phyloP scores from a whole-genome alignment of 164 flowering plant species.

The Aristolochia californica region DNA sequence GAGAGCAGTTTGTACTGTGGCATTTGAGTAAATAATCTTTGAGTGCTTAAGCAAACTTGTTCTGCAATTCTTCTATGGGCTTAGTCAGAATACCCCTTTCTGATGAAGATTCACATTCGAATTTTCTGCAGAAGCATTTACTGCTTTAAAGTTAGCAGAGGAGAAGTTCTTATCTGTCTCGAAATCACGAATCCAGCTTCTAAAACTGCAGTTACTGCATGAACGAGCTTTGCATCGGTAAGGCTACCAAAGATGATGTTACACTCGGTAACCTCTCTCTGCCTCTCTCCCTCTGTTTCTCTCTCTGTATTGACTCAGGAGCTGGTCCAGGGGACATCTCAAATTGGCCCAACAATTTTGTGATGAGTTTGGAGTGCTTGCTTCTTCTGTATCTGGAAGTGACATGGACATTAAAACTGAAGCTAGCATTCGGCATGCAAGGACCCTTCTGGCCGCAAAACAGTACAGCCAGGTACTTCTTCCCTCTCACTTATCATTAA shows the following conservation, averaged over 20 bases:
- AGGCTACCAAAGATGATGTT: not conserved
- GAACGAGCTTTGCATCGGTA: slow-evolving; percentile 80
- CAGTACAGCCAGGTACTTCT: slow-evolving; percentile 69
- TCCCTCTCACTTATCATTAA: too few species aligned
- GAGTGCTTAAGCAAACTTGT: not conserved
- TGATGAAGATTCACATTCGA: not conserved
- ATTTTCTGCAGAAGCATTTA: slow-evolving; percentile 57
- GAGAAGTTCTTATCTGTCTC: slow-evolving; percentile 57
- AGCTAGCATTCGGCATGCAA: slow-evolving; percentile 82
- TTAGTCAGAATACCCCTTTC: not conserved
- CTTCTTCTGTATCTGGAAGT: slow-evolving; percentile 78
- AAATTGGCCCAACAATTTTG: slow-evolving; percentile 77
- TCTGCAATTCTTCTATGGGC: not conserved
- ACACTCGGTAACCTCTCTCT: not conserved
- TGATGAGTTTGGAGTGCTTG: slow-evolving; percentile 82
- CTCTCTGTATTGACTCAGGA: not conserved
- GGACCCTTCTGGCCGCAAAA: slow-evolving; percentile 86
- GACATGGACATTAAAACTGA: slow-evolving; percentile 86
- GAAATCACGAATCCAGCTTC: slow-evolving; percentile 51
- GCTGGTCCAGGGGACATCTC: slow-evolving; percentile 52
- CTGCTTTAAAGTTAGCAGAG: slow-evolving; percentile 72
- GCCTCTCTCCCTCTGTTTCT: not conserved
- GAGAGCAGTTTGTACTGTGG: not conserved
- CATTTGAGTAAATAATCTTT: not conserved
- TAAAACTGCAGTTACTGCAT: slow-evolving; percentile 85